Evolutionary conservation across 176 grass and related monocot species (phyloP).

Genomic region (Musa itinerans): DNA sequence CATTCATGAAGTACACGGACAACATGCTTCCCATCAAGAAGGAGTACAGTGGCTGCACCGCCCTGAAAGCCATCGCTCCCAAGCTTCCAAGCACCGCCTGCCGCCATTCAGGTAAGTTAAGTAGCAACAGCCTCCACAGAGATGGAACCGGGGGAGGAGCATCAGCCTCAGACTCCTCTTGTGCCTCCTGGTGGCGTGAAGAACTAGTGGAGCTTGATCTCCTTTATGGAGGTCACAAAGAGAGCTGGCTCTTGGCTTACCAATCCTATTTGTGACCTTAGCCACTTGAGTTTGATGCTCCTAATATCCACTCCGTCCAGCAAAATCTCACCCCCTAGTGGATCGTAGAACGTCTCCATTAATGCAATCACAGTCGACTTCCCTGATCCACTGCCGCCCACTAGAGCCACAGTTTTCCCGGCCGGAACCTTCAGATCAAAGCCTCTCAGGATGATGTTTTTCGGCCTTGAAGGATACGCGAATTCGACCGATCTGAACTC

Average conservation of each 20-base stretch:
- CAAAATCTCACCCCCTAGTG: constrained; percentile 23
- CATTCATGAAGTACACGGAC: not conserved
- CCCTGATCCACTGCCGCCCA: constrained; percentile 6
- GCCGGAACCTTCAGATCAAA: constrained; percentile 1
- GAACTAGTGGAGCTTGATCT: not conserved
- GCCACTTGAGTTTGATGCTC: constrained; percentile 22
- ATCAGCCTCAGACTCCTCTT: not conserved
- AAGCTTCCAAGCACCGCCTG: not conserved
- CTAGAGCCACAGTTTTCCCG: not conserved
- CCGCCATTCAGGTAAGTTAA: not conserved
- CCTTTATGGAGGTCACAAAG: constrained; percentile 40
- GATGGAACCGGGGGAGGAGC: not conserved
- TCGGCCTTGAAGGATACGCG: constrained; percentile 4
- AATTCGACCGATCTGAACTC: not conserved
- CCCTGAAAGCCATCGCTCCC: not conserved
- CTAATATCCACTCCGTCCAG: constrained; percentile 35
- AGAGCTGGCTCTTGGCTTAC: constrained; percentile 50
- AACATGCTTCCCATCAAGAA: not conserved
- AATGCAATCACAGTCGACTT: constrained; percentile 6
- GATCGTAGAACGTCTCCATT: constrained; percentile 4
- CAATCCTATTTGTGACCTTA: constrained; percentile 41
- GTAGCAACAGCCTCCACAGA: not conserved
- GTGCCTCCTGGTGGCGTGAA: not conserved
- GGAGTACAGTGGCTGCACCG: not conserved
- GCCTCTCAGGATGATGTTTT: not conserved